A percentile compares a stretch with the other conserved stretches of the same genome.
Conservation (phyloP, 331 rosid genomes). For the Quercus lobata region DNA sequence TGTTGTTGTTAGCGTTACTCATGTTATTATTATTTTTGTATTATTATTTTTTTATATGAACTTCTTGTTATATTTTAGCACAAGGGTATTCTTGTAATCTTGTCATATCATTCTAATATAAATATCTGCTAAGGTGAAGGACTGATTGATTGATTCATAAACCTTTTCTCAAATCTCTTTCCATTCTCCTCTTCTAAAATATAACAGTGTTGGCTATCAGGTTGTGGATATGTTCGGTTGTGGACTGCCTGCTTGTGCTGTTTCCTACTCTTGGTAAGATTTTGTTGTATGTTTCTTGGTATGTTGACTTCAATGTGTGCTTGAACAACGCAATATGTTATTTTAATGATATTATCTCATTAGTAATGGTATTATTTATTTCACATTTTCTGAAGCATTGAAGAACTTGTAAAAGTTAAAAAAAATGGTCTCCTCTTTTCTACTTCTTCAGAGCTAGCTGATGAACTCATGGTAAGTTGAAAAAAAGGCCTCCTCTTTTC, state of each 20-base stretch:
- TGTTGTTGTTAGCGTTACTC: no score
- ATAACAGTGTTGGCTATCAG: slow-evolving; percentile 27
- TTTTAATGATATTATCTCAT: slow-evolving; percentile 9
- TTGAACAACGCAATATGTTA: not conserved
- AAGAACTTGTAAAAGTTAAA: slow-evolving; percentile 79
- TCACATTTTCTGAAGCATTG: slow-evolving; percentile 48
- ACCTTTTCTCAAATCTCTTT: no score
- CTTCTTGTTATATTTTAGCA: no score
- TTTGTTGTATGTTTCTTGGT: not conserved
- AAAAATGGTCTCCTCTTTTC: slow-evolving; percentile 85
- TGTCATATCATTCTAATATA: no score
- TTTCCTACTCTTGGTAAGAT: slow-evolving; percentile 87
- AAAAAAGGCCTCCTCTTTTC: slow-evolving; percentile 82
- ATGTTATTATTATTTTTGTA: no score
- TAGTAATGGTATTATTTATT: slow-evolving; percentile 14
- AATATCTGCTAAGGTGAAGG: no score
- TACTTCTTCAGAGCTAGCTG: slow-evolving; percentile 88
- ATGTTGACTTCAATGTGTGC: slow-evolving; percentile 3
- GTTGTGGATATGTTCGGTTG: slow-evolving; percentile 99
- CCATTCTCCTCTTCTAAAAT: not conserved
- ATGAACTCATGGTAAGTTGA: slow-evolving; percentile 75
- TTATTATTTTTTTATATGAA: no score
- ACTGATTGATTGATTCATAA: no score
- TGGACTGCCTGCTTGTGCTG: slow-evolving; percentile 97
- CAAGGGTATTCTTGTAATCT: no score